Conservation (phyloP, 306 rosid species). For the Morella rubra region DNA sequence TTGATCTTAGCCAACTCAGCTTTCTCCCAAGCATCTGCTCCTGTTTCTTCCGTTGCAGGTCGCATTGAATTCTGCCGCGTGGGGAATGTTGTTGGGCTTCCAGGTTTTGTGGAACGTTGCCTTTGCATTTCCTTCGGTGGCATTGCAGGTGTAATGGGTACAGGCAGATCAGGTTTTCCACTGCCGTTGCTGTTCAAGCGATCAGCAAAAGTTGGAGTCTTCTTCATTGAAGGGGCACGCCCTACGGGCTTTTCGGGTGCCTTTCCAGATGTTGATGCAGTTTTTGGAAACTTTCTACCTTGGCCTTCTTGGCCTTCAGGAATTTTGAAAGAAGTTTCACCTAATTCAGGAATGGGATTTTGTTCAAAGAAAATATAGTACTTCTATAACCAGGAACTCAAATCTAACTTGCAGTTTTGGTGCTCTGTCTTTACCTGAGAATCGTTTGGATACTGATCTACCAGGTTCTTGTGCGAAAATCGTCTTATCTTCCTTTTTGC, state of each 20-base stretch:
- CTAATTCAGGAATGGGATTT: constrained; percentile 18
- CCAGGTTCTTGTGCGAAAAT: constrained; percentile 29
- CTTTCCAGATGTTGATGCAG: constrained; percentile 27
- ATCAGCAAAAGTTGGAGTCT: constrained; percentile 33
- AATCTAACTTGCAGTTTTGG: neutral
- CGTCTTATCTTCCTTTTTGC: constrained; percentile 42
- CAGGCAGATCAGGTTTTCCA: constrained; percentile 23
- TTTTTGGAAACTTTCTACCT: constrained; percentile 26
- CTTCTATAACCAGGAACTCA: neutral
- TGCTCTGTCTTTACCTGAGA: constrained; percentile 44
- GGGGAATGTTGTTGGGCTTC: neutral
- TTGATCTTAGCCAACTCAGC: constrained; percentile 51
- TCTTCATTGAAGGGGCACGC: constrained; percentile 37
- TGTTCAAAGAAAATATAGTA: neutral
- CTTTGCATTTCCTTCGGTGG: constrained; percentile 23
- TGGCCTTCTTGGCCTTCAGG: constrained; percentile 31
- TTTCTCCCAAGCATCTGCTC: constrained; percentile 71
- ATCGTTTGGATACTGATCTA: constrained; percentile 37
- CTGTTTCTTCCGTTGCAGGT: constrained; percentile 21
- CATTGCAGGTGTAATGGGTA: constrained; percentile 8
- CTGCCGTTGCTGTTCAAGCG: constrained; percentile 1
- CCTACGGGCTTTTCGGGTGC: constrained; percentile 31
- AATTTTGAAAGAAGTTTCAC: constrained; percentile 41
- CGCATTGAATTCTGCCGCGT: constrained; percentile 24
- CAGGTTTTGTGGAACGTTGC: constrained; percentile 27